Percentiles rank a stretch among this genome's conserved stretches.
phyloP scores from a whole-genome alignment of 371 early-diverging fungal genomes.

The Mortierella sp. region DNA sequence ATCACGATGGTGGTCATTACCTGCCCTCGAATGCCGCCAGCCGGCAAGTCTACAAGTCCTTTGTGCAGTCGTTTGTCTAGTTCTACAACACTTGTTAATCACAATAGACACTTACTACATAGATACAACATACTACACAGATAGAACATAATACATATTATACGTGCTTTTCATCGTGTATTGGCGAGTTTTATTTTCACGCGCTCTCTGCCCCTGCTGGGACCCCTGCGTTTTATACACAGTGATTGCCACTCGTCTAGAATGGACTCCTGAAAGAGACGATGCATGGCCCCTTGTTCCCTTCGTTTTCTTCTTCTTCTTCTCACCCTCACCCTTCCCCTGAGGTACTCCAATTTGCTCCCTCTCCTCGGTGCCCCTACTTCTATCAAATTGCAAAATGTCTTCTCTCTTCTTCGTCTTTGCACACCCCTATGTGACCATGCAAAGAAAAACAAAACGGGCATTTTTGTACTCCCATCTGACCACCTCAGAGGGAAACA shows the following conservation, averaged over 20 bases:
- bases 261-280: background rate
- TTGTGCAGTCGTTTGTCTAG: slow-evolving; percentile 64
- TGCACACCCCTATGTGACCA: background rate
- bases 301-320: background rate
- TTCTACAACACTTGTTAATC: background rate
- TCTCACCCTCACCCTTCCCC: background rate
- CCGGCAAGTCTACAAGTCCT: slow-evolving; percentile 70
- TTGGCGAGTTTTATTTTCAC: background rate
- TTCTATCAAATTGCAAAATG: background rate
- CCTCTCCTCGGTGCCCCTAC: background rate
- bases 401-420: background rate
- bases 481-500: background rate
- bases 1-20: slow-evolving; percentile 70
- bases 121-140: no score
- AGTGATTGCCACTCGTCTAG: background rate
- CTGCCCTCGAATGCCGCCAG: slow-evolving; percentile 77
- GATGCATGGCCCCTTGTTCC: background rate
- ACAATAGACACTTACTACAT: background rate
- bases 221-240: no score
- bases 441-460: background rate
- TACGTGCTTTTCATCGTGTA: background rate
- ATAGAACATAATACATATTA: background rate
- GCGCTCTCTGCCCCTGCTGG: no score
- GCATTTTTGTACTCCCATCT: slow-evolving; percentile 3
- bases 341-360: background rate